Conservation (phyloP, 2,329 filamentous ascomycete genomes). For the Arachnomyces sp. region DNA sequence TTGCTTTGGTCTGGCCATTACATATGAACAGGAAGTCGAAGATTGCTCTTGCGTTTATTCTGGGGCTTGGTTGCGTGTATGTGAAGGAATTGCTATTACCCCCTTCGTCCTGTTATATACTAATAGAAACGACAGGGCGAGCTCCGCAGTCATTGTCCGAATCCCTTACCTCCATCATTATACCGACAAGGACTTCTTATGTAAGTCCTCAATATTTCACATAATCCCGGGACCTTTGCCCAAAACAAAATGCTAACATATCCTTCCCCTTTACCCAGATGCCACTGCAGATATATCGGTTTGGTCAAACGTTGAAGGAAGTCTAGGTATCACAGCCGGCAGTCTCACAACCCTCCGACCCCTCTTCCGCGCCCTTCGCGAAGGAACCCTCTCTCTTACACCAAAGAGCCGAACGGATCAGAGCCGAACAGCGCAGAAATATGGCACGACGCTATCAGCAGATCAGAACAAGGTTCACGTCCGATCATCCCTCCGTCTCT, state of each 20-base stretch:
- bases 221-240: background rate
- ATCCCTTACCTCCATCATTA: conserved; percentile 33
- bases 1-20: conserved; percentile 47
- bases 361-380: conserved; percentile 30
- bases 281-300: conserved; percentile 38
- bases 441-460: no score
- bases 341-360: conserved; percentile 43
- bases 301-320: conserved; percentile 29
- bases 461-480: no score
- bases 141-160: conserved; percentile 38
- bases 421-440: no score
- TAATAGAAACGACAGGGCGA: conserved; percentile 25
- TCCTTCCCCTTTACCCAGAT: conserved; percentile 14
- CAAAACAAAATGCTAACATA: background rate
- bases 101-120: conserved; percentile 8
- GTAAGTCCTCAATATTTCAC: conserved; percentile 12
- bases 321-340: conserved; percentile 36
- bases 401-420: no score
- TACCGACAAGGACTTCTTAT: conserved; percentile 29
- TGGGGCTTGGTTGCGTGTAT: conserved; percentile 49
- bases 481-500: no score
- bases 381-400: no score
- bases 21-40: conserved; percentile 48
- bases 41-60: conserved; percentile 43
- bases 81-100: conserved; percentile 12